Evolutionary conservation across 306 rosid species (phyloP), one percentile per base, ranked within the genome.

Genomic region (Quercus variabilis): DNA sequence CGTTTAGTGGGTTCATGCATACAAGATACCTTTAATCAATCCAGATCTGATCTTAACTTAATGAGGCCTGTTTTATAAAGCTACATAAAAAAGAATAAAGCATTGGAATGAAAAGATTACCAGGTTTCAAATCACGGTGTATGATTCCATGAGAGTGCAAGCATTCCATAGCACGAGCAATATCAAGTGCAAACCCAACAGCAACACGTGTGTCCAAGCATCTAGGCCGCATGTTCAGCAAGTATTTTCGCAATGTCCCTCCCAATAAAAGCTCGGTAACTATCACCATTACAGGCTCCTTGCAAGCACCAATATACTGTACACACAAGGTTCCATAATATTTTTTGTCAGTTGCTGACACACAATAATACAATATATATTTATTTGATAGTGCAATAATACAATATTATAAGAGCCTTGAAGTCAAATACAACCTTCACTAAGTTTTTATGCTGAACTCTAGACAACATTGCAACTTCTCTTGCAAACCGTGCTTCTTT

Each of bases 81-180:
- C 9, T 20, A 5, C 10, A 33, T 35, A 3, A 33, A 35, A 28
- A 35, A 4, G 72, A 35, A 33, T 67, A n/a, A n/a, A 35, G 38
- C 25, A 35, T 35, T 5, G 72, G 26, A 78, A 76, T 75, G 73
- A 72, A 56, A 78, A 74, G 31, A 78, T 81, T 94, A 91, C 98
- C 97, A 25, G 98, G 98, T 79, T 94, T 94, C 79, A 94, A 86
- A 83, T 94, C 98, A 55, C 97, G 97, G 84, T 94, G 98, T 54
- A 94, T 94, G 87, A 94, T 92, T 78, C 98, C 98, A 80, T 92
- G 98, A 74, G 93, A 90, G 83, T 92, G 97, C 73, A 94, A 85
- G 80, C 98, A 94, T 81, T 94, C 98, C 93, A 92, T 91, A n/a
- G 97, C 97, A 74, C 97, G 97, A 49, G 95, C 91, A 85, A 94